These are phyloP conservation scores for Populus tremula DNA, from an alignment of 345 rosid genomes.

Conservation along the genomic window DNA sequence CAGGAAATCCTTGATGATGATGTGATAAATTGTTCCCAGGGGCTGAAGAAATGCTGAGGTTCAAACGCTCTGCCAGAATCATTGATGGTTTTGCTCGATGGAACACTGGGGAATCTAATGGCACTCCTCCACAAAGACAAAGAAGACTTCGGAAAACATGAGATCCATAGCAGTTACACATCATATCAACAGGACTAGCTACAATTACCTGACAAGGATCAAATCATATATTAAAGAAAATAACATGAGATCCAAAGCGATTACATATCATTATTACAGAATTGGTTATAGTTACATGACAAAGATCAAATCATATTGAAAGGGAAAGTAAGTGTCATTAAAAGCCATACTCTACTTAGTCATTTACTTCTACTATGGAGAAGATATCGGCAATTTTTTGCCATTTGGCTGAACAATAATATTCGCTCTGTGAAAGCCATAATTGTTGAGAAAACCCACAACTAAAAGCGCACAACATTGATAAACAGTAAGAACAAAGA, in stretches of 20 bases:
- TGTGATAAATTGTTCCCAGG: slow-evolving; percentile 29
- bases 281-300: no score
- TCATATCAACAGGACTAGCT: slow-evolving; percentile 54
- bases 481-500: no score
- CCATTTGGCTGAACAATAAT: no score
- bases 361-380: not conserved
- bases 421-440: no score
- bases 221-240: no score
- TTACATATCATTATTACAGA: no score
- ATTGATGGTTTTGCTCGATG: slow-evolving; percentile 63
- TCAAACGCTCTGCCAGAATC: slow-evolving; percentile 65
- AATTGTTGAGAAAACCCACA: no score
- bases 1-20: slow-evolving; percentile 61
- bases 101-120: slow-evolving; percentile 63
- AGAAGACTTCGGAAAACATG: slow-evolving; percentile 93
- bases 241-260: no score
- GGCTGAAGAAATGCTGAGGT: slow-evolving; percentile 44
- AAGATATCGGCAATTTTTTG: no score
- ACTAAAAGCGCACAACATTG: not conserved
- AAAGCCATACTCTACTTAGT: not conserved
- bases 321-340: not conserved
- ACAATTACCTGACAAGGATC: slow-evolving; percentile 53
- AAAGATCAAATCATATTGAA: slow-evolving; percentile 6
- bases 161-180: slow-evolving; percentile 83
- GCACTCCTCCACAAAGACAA: slow-evolving; percentile 83